Evolutionary conservation across 2,329 filamentous ascomycete species (phyloP).

Genomic region (Fusarium drepaniforme): DNA sequence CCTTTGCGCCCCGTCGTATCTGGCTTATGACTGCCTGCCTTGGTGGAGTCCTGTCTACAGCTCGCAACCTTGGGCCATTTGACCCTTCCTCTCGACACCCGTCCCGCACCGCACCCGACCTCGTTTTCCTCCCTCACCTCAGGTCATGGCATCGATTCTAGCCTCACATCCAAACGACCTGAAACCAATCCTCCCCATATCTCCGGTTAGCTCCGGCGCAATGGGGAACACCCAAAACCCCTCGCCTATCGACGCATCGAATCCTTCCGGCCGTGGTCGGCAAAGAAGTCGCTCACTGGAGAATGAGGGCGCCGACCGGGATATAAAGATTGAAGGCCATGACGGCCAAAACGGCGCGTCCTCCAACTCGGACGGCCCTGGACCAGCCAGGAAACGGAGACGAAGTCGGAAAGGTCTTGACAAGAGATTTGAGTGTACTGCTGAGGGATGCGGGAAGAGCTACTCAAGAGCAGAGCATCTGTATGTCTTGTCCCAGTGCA

Average conservation of each 20-base stretch:
- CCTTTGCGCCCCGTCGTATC: conserved; percentile 10
- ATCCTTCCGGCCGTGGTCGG: conserved; percentile 52
- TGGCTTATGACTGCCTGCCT: conserved; percentile 27
- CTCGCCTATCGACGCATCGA: conserved; percentile 49
- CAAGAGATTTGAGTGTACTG: conserved; percentile 86
- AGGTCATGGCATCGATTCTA: conserved; percentile 46
- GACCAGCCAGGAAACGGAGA: conserved; percentile 74
- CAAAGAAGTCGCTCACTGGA: conserved; percentile 57
- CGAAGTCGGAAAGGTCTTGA: conserved; percentile 83
- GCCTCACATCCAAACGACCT: conserved; percentile 40
- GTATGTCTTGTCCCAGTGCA: conserved; percentile 61
- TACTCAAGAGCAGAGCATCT: conserved; percentile 97
- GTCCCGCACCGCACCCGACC: not conserved
- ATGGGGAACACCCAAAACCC: conserved; percentile 58
- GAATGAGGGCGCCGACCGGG: conserved; percentile 56
- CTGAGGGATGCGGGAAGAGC: conserved; percentile 91
- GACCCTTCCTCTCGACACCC: not conserved
- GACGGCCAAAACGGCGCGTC: conserved; percentile 57
- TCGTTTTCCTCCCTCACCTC: conserved; percentile 10
- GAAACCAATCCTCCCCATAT: conserved; percentile 53
- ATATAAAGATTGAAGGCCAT: conserved; percentile 52
- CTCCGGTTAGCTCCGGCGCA: conserved; percentile 53
- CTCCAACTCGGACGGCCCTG: conserved; percentile 66
- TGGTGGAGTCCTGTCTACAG: conserved; percentile 16
- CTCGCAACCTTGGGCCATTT: not conserved